Base-by-base conservation (phyloP, 352 stramenopile genomes). In the Pythium sp. region DNA sequence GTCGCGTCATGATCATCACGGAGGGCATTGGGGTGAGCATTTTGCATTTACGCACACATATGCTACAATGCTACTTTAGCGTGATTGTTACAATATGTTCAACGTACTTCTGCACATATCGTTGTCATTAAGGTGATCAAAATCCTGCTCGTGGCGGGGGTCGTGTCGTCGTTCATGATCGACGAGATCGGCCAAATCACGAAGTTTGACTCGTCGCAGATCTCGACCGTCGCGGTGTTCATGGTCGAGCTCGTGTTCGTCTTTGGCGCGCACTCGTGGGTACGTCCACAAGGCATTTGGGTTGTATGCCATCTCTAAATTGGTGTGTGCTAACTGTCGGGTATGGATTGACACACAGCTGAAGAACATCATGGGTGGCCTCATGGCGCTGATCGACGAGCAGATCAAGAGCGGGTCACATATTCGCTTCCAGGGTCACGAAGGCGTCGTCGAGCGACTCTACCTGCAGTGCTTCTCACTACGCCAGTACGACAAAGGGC, bases 121-220 rank as follows among this genome's bases (percentile, higher is more conserved):
- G 30, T 68, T 41, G 15, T 22, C 30, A 58, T 64, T 41, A 89
- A 89, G 81, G 74, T 95, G 34, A 93, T 95, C 74, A 91, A 92
- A 69, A 82, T 94, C 62, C 58, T 94, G 60, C 67, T 95, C n/a
- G 75, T 92, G n/a, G 82, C 83, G 5, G 75, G 84, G 2, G 84
- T 95, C n/a, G 79, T 94, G 24, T 94, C 87, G n/a, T 84, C 81
- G 30, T 93, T 89, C 62, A 94, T 95, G 68, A 81, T 95, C 51
- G 86, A 91, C 66, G 86, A 91, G 58, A 90, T 95, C 36, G 86
- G 81, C 30, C 59, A 78, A 58, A 91, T 92, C 65, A 91, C 84
- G 36, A 77, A 90, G 56, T 95, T 93, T 64, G 81, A 93, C 65
- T 92, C 87, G 58, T 80, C 84, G 4, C 80, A 93, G 63, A 86